These are phyloP conservation scores for Phaffia australis DNA, from an alignment of 768 basidiomycete genomes.

Conservation along the genomic window DNA sequence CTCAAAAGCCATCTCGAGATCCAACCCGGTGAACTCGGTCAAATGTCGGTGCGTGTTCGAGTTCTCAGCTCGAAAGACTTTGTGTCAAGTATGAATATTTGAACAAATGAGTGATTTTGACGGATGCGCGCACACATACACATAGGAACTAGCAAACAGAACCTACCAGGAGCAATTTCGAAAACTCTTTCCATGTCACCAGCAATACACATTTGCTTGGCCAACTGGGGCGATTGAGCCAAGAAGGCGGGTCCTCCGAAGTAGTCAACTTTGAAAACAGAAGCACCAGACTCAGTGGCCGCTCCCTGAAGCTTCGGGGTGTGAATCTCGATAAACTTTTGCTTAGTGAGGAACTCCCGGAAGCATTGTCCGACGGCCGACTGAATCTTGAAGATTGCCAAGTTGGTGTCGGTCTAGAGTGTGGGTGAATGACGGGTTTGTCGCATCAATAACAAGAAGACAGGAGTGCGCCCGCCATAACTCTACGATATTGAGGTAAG, in stretches of 20 bases:
- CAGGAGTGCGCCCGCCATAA: neutral
- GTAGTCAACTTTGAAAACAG: conserved; percentile 94
- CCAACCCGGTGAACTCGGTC: conserved; percentile 96
- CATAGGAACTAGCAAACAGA: too few relatives aligned
- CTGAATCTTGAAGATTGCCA: conserved; percentile 87
- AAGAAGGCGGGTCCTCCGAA: conserved; percentile 92
- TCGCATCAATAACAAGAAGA: neutral
- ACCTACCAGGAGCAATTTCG: conserved; percentile 62
- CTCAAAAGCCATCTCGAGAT: conserved; percentile 97
- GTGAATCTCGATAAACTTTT: conserved; percentile 88
- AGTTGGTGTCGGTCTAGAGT: conserved; percentile 77
- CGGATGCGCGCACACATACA: neutral
- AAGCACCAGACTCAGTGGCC: conserved; percentile 91
- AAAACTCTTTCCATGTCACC: conserved; percentile 97
- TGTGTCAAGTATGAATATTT: conserved; percentile 35
- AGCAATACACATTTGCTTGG: conserved; percentile 99
- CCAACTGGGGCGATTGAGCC: conserved; percentile 92
- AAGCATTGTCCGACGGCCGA: conserved; percentile 79
- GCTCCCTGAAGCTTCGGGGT: conserved; percentile 94
- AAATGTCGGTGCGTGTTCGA: conserved; percentile 92
- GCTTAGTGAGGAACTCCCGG: conserved; percentile 61
- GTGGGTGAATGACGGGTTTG: neutral
- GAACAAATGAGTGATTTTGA: neutral
- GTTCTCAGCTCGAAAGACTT: conserved; percentile 97
- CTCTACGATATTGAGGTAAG: too few relatives aligned